Evolutionary conservation across 345 rosid genomes (phyloP).

Genomic region (Gossypium ekmanianum): DNA sequence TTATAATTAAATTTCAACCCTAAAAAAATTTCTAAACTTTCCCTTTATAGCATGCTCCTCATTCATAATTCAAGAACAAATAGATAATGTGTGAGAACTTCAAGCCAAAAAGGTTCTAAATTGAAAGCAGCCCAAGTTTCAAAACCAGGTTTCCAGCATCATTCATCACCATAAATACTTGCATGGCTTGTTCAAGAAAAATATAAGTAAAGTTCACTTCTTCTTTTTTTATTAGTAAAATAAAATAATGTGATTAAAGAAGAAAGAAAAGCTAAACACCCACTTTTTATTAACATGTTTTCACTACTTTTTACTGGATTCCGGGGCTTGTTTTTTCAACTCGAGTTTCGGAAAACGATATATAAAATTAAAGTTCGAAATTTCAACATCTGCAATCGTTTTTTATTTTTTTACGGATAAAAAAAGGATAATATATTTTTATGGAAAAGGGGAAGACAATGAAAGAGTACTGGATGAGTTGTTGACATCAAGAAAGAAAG

Average conservation of each 20-base stretch:
- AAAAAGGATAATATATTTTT: neutral
- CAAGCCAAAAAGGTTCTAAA: neutral
- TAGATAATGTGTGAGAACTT: neutral
- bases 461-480: constrained; percentile 12
- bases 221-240: constrained; percentile 6
- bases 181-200: neutral
- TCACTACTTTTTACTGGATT: constrained; percentile 39
- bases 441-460: neutral
- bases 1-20: too few species aligned
- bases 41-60: too few species aligned
- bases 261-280: neutral
- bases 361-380: too few species aligned
- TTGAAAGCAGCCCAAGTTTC: constrained; percentile 19
- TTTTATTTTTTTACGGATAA: neutral
- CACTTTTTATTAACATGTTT: constrained; percentile 27
- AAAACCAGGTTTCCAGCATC: constrained; percentile 31
- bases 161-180: neutral
- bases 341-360: too few species aligned
- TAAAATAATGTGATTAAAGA: neutral
- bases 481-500: constrained; percentile 27
- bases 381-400: too few species aligned
- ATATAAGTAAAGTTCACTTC: neutral
- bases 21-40: too few species aligned
- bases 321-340: constrained; percentile 23
- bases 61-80: neutral